Conservation (phyloP, 768 basidiomycete species). For the Trametes sanguinea region DNA sequence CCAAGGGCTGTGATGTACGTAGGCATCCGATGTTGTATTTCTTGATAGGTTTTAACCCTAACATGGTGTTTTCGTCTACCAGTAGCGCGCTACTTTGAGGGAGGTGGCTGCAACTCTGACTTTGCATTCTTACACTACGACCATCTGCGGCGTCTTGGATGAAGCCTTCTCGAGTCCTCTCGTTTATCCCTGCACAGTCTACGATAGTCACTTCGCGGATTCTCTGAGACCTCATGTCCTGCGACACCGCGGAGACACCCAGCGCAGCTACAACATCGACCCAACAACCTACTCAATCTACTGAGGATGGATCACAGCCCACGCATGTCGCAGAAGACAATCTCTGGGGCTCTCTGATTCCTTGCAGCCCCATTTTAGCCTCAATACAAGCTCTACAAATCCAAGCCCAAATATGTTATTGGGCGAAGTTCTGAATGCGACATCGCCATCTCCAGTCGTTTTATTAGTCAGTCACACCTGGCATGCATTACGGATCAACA, state of each 20-base stretch:
- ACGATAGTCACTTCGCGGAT: not conserved
- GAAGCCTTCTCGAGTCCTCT: too few relatives aligned
- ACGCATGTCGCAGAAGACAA: slow-evolving; percentile 27
- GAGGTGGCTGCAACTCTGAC: too few relatives aligned
- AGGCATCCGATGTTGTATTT: too few relatives aligned
- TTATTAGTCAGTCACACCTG: slow-evolving; percentile 61
- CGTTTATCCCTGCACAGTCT: too few relatives aligned
- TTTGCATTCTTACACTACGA: too few relatives aligned
- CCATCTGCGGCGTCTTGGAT: too few relatives aligned
- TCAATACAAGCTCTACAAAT: slow-evolving; percentile 62
- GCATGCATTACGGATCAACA: not conserved
- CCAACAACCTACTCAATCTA: slow-evolving; percentile 40
- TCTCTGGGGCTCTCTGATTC: slow-evolving; percentile 72
- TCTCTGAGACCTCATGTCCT: not conserved
- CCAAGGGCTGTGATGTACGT: too few relatives aligned
- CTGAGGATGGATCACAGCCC: slow-evolving; percentile 34
- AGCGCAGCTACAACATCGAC: not conserved
- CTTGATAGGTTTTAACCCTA: too few relatives aligned
- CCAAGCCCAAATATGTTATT: slow-evolving; percentile 50
- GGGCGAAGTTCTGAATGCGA: slow-evolving; percentile 49
- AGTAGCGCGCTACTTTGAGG: too few relatives aligned
- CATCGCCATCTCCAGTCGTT: slow-evolving; percentile 59
- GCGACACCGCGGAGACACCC: not conserved
- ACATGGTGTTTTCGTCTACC: too few relatives aligned
- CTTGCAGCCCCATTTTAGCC: slow-evolving; percentile 50